Evolutionary conservation across 2,329 filamentous ascomycete species (phyloP).

Genomic region (Monosporascus ibericus): DNA sequence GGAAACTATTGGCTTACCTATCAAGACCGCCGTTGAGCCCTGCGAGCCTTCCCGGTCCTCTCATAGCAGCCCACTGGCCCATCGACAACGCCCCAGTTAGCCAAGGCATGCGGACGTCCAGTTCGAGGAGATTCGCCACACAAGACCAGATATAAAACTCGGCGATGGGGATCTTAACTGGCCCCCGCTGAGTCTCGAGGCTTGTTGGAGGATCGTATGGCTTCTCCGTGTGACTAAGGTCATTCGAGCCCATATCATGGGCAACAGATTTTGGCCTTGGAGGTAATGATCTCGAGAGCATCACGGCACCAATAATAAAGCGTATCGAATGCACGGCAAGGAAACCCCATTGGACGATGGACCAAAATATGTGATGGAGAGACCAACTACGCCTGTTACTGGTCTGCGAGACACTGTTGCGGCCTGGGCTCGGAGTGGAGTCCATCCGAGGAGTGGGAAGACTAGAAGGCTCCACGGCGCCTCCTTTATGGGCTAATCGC

Average conservation of each 20-base stretch:
- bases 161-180: conserved; percentile 57
- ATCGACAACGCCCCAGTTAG: conserved; percentile 69
- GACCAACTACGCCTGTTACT: conserved; percentile 28
- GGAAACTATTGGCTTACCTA: conserved; percentile 61
- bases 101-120: conserved; percentile 86
- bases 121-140: conserved; percentile 63
- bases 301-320: conserved; percentile 57
- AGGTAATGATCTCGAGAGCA: conserved; percentile 62
- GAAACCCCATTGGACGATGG: conserved; percentile 48
- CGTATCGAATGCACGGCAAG: conserved; percentile 57
- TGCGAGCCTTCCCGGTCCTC: conserved; percentile 70
- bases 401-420: conserved; percentile 1
- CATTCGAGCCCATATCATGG: conserved; percentile 18
- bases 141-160: conserved; percentile 74
- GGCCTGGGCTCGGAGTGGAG: conserved; percentile 1
- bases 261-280: conserved; percentile 32
- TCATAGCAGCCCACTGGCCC: conserved; percentile 65
- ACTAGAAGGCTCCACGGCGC: conserved; percentile 8
- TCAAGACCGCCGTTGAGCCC: conserved; percentile 73
- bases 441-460: conserved; percentile 2
- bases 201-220: conserved; percentile 10
- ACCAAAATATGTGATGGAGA: conserved; percentile 46
- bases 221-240: conserved; percentile 18
- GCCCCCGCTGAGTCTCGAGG: conserved; percentile 11
- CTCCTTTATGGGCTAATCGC: conserved; percentile 29